Base-by-base conservation (phyloP, 495 filamentous ascomycete species). In the Hyphodiscus hymeniophilus region DNA sequence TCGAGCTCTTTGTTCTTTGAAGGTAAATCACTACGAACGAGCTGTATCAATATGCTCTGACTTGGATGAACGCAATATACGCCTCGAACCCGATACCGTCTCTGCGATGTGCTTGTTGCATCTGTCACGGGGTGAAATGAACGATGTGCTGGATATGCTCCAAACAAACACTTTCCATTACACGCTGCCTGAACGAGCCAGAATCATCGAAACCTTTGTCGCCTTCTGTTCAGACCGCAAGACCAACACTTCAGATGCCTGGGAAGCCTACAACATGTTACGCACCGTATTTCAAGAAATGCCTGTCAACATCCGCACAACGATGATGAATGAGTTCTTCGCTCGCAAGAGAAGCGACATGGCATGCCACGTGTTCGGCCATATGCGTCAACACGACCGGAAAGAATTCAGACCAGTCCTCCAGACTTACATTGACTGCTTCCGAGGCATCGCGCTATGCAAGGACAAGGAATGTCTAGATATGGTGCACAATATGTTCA, bases 401-500 rank as follows among this genome's bases (percentile, higher is more conserved):
- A 63, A 63, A 16, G 60, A 63, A 0, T 69, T 74, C 12, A 72
- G 82, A 0, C 87, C 92, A 1, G 82, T 70, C 12, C 59, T 73
- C 11, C 80, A 87, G 42, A 84, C 82, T 1, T 98, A 97, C 61
- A 76, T 82, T 20, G 62, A 73, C 18, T 89, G 81, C 42, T 80
- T 96, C 52, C 75, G 81, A 38, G 90, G 90, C 2, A 70, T 95
- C 13, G 87, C 83, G 13, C 66, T 71, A 21, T 70, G 70, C 7
- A 75, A 68, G 0, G 82, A 94, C 50, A 45, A 65, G 2, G 81
- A 85, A 28, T 77, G 76, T 32, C 65, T 95, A 26, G 72, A 80
- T 47, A 74, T 82, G 31, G 74, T 94, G 13, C 85, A 94, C 60
- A 95, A 95, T 57, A 89, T 94, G 77, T 71, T 95, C 38, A 95